These are phyloP conservation scores for Sporothrix dimorphospora DNA, from an alignment of 2,329 filamentous ascomycete species.

Conservation along the genomic window DNA sequence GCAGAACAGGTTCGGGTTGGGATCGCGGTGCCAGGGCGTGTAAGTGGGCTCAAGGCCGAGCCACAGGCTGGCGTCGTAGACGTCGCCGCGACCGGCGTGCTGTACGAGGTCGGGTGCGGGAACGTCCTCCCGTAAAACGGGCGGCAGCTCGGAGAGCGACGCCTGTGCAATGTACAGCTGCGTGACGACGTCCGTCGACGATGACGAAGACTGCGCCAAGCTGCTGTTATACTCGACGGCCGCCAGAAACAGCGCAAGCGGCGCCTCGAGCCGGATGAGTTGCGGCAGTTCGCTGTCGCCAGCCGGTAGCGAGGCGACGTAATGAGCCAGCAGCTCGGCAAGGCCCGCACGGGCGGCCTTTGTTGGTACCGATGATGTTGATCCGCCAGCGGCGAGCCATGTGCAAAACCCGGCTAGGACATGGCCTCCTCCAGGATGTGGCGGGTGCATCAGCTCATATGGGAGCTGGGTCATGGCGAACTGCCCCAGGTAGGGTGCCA, in stretches of 20 bases:
- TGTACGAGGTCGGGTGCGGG: slow-evolving; percentile 67
- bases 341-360: slow-evolving; percentile 23
- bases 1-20: slow-evolving; percentile 90
- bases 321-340: slow-evolving; percentile 28
- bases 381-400: slow-evolving; percentile 26
- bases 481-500: slow-evolving; percentile 39
- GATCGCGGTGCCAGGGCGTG: slow-evolving; percentile 88
- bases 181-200: slow-evolving; percentile 28
- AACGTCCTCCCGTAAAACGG: slow-evolving; percentile 63
- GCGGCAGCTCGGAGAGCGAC: slow-evolving; percentile 69
- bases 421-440: not conserved
- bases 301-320: not conserved
- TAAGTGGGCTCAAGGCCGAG: slow-evolving; percentile 84
- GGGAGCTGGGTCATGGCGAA: slow-evolving; percentile 43
- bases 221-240: slow-evolving; percentile 53
- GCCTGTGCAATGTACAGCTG: slow-evolving; percentile 88
- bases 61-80: slow-evolving; percentile 90
- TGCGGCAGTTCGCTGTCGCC: slow-evolving; percentile 33
- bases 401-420: slow-evolving; percentile 23
- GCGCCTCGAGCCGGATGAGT: slow-evolving; percentile 62
- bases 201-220: not conserved
- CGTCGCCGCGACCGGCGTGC: slow-evolving; percentile 62
- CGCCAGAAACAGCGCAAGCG: slow-evolving; percentile 66
- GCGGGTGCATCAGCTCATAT: slow-evolving; percentile 44
- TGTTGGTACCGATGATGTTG: not conserved